Conservation (phyloP, 257 asterid species). For the Jaltomata sinuosa region DNA sequence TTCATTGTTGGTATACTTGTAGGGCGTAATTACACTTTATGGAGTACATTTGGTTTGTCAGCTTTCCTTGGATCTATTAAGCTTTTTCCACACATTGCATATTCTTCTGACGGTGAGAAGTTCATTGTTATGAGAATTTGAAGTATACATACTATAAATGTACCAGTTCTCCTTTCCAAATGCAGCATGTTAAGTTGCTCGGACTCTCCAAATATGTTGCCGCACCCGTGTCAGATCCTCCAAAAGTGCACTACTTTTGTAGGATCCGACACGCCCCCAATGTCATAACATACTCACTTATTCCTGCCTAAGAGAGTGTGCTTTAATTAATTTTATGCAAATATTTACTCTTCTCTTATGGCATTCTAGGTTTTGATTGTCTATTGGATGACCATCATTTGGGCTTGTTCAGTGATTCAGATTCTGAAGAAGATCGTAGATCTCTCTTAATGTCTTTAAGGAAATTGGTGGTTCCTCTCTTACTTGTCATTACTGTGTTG, state of each 20-base stretch:
- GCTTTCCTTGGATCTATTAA: conserved; percentile 19
- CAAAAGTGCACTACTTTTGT: too few relatives aligned
- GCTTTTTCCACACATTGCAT: conserved; percentile 10
- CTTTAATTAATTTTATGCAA: not conserved
- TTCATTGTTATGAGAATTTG: not conserved
- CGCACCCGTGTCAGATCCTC: too few relatives aligned
- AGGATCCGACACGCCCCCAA: too few relatives aligned
- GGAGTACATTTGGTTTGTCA: conserved; percentile 13
- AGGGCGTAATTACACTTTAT: conserved; percentile 13
- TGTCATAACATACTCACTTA: too few relatives aligned
- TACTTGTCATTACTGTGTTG: conserved; percentile 23
- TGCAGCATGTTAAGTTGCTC: not conserved
- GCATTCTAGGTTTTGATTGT: conserved; percentile 16
- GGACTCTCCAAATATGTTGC: too few relatives aligned
- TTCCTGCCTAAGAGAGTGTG: not conserved
- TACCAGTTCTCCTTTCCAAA: not conserved
- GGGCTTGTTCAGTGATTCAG: conserved; percentile 3
- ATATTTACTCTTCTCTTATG: not conserved
- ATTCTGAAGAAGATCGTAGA: conserved; percentile 4
- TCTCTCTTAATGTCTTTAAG: conserved; percentile 10
- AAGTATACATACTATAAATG: not conserved
- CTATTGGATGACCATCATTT: conserved; percentile 6
- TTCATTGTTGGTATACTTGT: not conserved
- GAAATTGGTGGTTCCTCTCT: conserved; percentile 29
- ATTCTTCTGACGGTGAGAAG: conserved; percentile 29